Evolutionary conservation across 1,284 basidiomycete genomes (phyloP).

Genomic region (Schizophyllum commune): DNA sequence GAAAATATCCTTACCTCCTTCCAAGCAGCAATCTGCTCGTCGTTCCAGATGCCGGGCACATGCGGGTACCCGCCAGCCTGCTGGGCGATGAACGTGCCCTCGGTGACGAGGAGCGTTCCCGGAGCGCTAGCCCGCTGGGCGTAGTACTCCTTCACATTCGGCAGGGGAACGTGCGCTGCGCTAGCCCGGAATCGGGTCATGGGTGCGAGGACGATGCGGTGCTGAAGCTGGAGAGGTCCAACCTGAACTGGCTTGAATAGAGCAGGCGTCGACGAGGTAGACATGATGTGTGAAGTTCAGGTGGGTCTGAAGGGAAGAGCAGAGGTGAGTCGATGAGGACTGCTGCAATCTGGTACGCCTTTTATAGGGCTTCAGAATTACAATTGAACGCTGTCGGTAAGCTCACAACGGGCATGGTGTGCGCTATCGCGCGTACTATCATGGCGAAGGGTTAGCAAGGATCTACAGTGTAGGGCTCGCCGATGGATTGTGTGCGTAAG

Average conservation of each 20-base stretch:
- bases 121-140: conserved; percentile 33
- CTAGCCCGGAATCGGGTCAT: conserved; percentile 24
- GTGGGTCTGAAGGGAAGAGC: too few species aligned
- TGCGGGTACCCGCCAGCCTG: conserved; percentile 29
- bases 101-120: conserved; percentile 42
- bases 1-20: conserved; percentile 26
- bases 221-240: conserved; percentile 30
- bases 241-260: conserved; percentile 39
- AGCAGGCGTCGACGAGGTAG: too few species aligned
- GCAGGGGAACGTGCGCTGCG: conserved; percentile 16
- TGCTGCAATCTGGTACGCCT: too few species aligned
- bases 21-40: conserved; percentile 40
- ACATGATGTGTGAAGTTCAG: too few species aligned
- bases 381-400: too few species aligned
- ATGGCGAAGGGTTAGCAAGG: too few species aligned
- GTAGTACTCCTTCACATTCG: conserved; percentile 38
- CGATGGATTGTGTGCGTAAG: too few species aligned
- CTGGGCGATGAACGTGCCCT: conserved; percentile 35
- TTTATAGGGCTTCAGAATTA: too few species aligned
- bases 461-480: too few species aligned
- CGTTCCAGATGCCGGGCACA: conserved; percentile 36
- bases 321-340: too few species aligned
- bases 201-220: conserved; percentile 42
- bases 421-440: too few species aligned
- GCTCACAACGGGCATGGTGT: too few species aligned